Conservation (phyloP, 805 yeast genomes). For the Maudiozyma saulgeensis region DNA sequence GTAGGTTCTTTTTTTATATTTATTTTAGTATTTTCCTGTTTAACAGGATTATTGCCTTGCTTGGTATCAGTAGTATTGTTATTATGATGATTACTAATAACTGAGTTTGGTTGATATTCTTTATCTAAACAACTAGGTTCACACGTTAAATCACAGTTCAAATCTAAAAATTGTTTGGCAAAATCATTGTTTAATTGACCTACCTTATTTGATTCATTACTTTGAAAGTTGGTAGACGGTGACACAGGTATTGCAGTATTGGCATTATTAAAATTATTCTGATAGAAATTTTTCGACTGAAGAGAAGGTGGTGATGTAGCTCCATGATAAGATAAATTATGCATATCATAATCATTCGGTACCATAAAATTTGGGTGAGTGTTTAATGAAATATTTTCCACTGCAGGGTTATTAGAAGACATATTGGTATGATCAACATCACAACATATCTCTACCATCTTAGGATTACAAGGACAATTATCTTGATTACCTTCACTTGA, state of each 20-base stretch:
- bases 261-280: not conserved
- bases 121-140: constrained; percentile 8
- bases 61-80: too few relatives aligned
- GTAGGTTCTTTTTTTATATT: too few relatives aligned
- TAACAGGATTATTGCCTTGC: too few relatives aligned
- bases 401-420: not conserved
- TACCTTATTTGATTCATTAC: too few relatives aligned
- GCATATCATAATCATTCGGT: not conserved
- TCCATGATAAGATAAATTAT: not conserved
- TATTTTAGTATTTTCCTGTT: too few relatives aligned
- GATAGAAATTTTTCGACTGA: not conserved
- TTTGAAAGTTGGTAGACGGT: not conserved
- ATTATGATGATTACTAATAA: not conserved
- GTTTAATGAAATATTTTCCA: not conserved
- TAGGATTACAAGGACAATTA: constrained; percentile 29
- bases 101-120: not conserved
- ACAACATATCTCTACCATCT: constrained; percentile 35
- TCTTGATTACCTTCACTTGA: constrained; percentile 3
- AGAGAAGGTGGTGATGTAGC: not conserved
- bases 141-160: constrained; percentile 24
- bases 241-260: not conserved
- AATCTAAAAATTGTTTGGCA: constrained; percentile 1
- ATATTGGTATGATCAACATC: constrained; percentile 24
- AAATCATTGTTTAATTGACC: not conserved
- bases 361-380: not conserved